Evolutionary conservation across 768 basidiomycete species (phyloP).

Genomic region (Lyophyllum semitale): DNA sequence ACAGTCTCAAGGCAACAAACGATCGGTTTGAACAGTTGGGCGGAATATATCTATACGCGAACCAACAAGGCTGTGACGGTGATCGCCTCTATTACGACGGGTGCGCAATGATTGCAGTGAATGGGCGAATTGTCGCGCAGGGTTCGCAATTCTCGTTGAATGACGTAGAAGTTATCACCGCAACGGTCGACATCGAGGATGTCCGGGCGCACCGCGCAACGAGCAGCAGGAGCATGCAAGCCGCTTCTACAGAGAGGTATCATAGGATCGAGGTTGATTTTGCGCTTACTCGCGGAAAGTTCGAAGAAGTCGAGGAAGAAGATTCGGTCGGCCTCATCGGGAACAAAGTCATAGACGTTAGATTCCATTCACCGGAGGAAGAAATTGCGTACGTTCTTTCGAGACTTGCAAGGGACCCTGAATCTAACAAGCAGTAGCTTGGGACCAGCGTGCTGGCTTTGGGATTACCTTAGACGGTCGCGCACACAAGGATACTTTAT

Average conservation of each 20-base stretch:
- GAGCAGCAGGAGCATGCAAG: conserved; percentile 89
- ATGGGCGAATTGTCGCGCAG: conserved; percentile 90
- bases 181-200: conserved; percentile 96
- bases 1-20: background rate
- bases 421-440: conserved; percentile 48
- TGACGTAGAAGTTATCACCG: conserved; percentile 95
- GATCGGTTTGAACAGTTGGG: conserved; percentile 62
- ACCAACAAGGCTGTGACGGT: conserved; percentile 98
- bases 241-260: conserved; percentile 73
- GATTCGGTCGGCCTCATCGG: conserved; percentile 41
- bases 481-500: conserved; percentile 94
- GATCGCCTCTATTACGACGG: conserved; percentile 98
- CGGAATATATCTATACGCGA: conserved; percentile 96
- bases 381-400: conserved; percentile 85
- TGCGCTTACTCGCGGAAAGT: conserved; percentile 74
- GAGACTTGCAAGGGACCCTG: background rate
- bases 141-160: conserved; percentile 95
- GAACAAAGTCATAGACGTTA: conserved; percentile 46
- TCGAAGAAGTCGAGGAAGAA: conserved; percentile 61
- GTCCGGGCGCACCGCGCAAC: conserved; percentile 86
- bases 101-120: conserved; percentile 93
- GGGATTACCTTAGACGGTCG: conserved; percentile 97
- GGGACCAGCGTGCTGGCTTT: conserved; percentile 99
- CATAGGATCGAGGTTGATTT: conserved; percentile 82
- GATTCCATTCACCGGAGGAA: conserved; percentile 89